Evolutionary conservation across 2,329 filamentous ascomycete species (phyloP), one percentile per base, ranked within the genome.

Genomic region (Calonectria leucothoes): DNA sequence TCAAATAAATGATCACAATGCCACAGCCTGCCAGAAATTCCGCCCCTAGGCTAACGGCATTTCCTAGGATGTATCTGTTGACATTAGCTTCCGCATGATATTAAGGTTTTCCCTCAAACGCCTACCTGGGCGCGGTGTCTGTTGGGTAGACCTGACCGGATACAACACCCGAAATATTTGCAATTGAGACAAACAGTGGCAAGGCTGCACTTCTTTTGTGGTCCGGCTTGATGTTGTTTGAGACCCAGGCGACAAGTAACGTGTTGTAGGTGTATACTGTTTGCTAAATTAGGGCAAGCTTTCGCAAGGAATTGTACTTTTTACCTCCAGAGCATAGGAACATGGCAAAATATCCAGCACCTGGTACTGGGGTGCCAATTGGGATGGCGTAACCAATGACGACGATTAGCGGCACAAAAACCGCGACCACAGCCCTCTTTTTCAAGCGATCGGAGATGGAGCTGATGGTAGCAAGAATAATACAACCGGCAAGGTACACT

Each of bases 291-390:
- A 51, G 23, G 8, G 2, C 4, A 7, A 15, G 0, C 10, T 20
- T 8, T 48, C 17, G 4, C 37, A 48, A 4, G 23, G 1, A 12
- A 20, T 14, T 8, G 7, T 15, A 3, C 7, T 39, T 17, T 37
- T 51, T 39, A 63, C 67, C 48, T 6, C 57, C 59, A 1, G 57
- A 52, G 20, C 65, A 72, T 6, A 84, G 55, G 69, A 85, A 85
- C 83, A 80, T 82, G 39, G 71, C 83, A 45, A 79, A 78, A 75
- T 83, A 85, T 11, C 82, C 83, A 7, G 79, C 83, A 15, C 71
- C 72, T 20, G 69, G 69, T 49, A 80, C 80, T 20, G 78, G 35
- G 0, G 83, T 81, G 5, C 78, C 81, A 2, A 84, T 77, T 31
- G 74, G 78, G 64, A 86, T 82, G 1, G 82, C 73, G 67, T 85